Conservation (phyloP, 2,329 filamentous ascomycete genomes). For the Samsoniella hepiali region DNA sequence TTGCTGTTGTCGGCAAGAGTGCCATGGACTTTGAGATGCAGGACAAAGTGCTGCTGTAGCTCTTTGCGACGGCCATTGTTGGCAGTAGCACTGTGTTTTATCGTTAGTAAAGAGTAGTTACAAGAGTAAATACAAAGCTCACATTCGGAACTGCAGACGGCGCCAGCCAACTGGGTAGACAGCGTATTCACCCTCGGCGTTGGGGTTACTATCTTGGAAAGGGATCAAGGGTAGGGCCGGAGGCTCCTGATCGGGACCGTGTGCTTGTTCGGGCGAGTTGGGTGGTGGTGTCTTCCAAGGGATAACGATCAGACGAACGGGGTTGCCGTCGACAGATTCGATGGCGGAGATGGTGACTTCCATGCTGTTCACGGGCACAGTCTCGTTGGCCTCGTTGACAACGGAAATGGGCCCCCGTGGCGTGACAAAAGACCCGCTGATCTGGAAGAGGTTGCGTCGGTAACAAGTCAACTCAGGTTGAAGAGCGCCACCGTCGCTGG, state of each 20-base stretch:
- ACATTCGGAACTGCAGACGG: constrained; percentile 84
- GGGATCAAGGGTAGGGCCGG: constrained; percentile 72
- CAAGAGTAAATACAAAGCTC: constrained; percentile 28
- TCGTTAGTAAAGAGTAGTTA: neutral
- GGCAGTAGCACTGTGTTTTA: constrained; percentile 67
- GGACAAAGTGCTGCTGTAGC: constrained; percentile 91
- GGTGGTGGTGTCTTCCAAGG: constrained; percentile 95
- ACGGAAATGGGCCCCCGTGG: constrained; percentile 76
- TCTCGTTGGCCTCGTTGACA: constrained; percentile 78
- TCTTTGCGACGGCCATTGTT: constrained; percentile 95
- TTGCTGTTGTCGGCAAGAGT: constrained; percentile 82
- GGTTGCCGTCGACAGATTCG: constrained; percentile 89
- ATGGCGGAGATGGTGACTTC: constrained; percentile 89
- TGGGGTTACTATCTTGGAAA: constrained; percentile 58
- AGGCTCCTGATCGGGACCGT: constrained; percentile 77
- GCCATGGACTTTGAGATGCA: constrained; percentile 81
- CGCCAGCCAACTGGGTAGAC: constrained; percentile 95
- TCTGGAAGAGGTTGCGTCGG: constrained; percentile 91
- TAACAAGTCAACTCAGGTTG: constrained; percentile 92
- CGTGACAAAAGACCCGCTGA: constrained; percentile 82
- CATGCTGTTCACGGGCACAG: constrained; percentile 75
- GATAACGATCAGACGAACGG: constrained; percentile 91
- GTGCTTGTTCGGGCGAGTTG: constrained; percentile 64
- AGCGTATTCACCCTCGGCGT: constrained; percentile 73
- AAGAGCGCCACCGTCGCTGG: constrained; percentile 53